Evolutionary conservation across 192 early-diverging fungal species (phyloP).

Genomic region (Blastocladiella britannica): DNA sequence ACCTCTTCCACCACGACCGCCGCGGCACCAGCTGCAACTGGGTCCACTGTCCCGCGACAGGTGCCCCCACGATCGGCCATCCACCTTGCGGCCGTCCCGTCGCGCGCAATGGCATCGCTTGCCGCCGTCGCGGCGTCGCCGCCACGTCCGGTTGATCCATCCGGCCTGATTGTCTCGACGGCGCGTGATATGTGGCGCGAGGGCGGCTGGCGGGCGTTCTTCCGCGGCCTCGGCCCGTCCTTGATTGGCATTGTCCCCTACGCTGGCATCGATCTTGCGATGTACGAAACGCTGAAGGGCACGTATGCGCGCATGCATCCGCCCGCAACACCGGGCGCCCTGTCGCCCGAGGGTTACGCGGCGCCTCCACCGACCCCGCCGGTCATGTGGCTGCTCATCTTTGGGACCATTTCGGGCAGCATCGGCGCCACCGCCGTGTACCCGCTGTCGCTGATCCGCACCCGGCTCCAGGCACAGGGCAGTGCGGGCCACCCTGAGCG

Average conservation of each 20-base stretch:
- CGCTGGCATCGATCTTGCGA: slow-evolving; percentile 47
- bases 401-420: slow-evolving; percentile 43
- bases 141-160: slow-evolving; percentile 1
- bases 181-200: slow-evolving; percentile 35
- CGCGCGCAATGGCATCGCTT: too few relatives aligned
- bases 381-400: slow-evolving; percentile 29
- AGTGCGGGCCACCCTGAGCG: slow-evolving; percentile 46
- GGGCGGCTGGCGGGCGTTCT: slow-evolving; percentile 40
- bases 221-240: slow-evolving; percentile 32
- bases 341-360: slow-evolving; percentile 12
- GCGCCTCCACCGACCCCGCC: too few relatives aligned
- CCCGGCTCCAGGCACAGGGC: slow-evolving; percentile 62
- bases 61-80: too few relatives aligned
- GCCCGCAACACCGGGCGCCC: slow-evolving; percentile 10
- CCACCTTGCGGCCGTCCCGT: background rate
- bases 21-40: slow-evolving; percentile 3
- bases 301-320: slow-evolving; percentile 26
- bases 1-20: background rate
- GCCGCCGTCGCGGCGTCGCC: background rate
- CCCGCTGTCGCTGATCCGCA: slow-evolving; percentile 48
- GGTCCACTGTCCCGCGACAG: slow-evolving; percentile 1
- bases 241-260: slow-evolving; percentile 58
- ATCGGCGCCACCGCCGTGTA: slow-evolving; percentile 48
- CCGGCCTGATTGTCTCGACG: slow-evolving; percentile 20
- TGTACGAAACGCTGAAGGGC: slow-evolving; percentile 50